phyloP scores from a whole-genome alignment of 1,284 basidiomycete genomes.

The Cystobasidium slooffiae region DNA sequence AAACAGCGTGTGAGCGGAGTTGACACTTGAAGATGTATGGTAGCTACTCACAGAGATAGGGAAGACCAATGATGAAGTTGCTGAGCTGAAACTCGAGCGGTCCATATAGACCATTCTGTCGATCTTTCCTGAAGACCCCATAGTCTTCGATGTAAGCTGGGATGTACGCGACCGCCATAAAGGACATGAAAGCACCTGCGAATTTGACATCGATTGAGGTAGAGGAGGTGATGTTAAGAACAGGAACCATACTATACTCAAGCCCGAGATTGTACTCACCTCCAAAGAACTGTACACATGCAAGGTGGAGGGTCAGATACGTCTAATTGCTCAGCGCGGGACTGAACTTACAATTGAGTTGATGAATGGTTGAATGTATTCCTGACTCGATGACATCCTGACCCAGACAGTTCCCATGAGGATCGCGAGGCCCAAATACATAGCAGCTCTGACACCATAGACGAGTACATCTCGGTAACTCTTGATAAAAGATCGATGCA shows the following conservation, averaged over 20 bases:
- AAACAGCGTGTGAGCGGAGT: conserved; percentile 49
- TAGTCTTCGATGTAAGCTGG: conserved; percentile 59
- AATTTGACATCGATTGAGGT: conserved; percentile 36
- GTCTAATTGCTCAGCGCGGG: conserved; percentile 55
- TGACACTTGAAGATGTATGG: conserved; percentile 31
- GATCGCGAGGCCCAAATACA: conserved; percentile 66
- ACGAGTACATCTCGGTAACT: conserved; percentile 63
- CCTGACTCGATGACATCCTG: conserved; percentile 57
- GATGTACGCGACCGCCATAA: conserved; percentile 60
- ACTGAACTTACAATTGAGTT: conserved; percentile 35
- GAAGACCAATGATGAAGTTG: conserved; percentile 56
- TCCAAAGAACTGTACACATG: conserved; percentile 55
- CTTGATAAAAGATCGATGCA: conserved; percentile 50
- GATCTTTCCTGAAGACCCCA: conserved; percentile 57
- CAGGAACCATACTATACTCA: too few species aligned
- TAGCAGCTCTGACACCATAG: conserved; percentile 66
- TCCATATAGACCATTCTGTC: conserved; percentile 57
- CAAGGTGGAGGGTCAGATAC: conserved; percentile 1
- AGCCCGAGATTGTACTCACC: not conserved
- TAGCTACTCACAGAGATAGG: conserved; percentile 57
- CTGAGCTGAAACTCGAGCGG: conserved; percentile 53
- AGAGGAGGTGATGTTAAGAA: not conserved
- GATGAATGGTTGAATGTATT: conserved; percentile 17
- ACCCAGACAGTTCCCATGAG: conserved; percentile 69
- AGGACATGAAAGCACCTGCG: conserved; percentile 65